These are phyloP conservation scores for Gaertneriomyces semiglobifer DNA, from an alignment of 192 early-diverging fungal species.

Conservation along the genomic window DNA sequence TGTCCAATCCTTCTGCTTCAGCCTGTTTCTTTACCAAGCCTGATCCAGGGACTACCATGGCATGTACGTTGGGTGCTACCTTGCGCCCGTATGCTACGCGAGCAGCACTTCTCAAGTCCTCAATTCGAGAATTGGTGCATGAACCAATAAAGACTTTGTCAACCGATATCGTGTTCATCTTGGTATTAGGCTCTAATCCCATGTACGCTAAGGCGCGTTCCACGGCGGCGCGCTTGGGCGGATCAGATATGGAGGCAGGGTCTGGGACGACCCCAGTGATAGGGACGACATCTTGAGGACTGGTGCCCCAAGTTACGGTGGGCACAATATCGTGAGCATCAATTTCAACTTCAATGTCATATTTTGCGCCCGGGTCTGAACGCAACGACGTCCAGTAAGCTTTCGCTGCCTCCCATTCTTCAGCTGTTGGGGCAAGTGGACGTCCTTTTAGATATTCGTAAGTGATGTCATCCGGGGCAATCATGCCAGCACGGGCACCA, in stretches of 20 bases:
- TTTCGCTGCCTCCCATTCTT: constrained; percentile 59
- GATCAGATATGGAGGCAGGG: constrained; percentile 45
- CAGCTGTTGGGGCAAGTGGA: constrained; percentile 55
- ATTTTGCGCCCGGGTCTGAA: constrained; percentile 60
- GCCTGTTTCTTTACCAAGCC: constrained; percentile 68
- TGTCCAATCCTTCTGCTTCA: constrained; percentile 66
- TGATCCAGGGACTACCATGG: constrained; percentile 73
- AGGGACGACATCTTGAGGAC: constrained; percentile 61
- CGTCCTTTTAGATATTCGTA: constrained; percentile 63
- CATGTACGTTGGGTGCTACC: constrained; percentile 58
- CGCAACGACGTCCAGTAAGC: constrained; percentile 58
- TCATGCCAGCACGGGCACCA: constrained; percentile 70
- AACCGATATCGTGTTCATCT: constrained; percentile 51
- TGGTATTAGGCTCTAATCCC: constrained; percentile 59
- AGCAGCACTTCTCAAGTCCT: constrained; percentile 66
- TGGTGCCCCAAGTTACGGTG: constrained; percentile 69
- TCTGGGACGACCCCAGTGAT: constrained; percentile 63
- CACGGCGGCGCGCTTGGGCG: constrained; percentile 43
- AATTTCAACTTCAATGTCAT: constrained; percentile 61
- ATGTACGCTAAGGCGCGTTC: constrained; percentile 61
- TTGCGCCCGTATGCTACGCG: constrained; percentile 55
- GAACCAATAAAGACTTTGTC: constrained; percentile 75
- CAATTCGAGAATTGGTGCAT: constrained; percentile 72
- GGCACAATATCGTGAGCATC: constrained; percentile 56
- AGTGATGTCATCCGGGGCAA: constrained; percentile 67